Evolutionary conservation across 306 rosid species (phyloP), one percentile per base, ranked within the genome.

Genomic region (Chamaecrista fasciculata): DNA sequence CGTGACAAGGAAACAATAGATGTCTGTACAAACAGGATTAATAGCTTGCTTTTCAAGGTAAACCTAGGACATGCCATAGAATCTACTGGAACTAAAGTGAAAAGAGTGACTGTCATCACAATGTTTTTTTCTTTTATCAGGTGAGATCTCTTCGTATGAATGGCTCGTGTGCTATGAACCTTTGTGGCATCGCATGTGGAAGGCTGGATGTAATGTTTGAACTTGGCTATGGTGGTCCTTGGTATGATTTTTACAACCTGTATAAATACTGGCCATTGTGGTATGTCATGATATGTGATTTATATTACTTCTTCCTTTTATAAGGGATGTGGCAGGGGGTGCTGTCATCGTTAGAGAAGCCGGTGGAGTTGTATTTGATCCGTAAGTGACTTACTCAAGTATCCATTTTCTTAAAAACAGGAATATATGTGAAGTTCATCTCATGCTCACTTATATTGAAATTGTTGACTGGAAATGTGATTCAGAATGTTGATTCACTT

Each of bases 241-340:
- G 97, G 97, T 91, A 89, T 11, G 87, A 70, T 24, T 36, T 60
- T 68, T 29, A 16, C 57, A 25, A 47, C 42, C 67, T 52, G 62
- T 57, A 20, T 40, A 43, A 44, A 39, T 25, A 8, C 40, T 24
- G 40, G 15, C 11, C 48, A 50, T 47, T 47, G 11, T 31, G 52
- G 43, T 64, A 25, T 33, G n/a, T n/a, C 47, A 8, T 50, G 61
- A 76, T 71, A 18, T 36, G 63, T 43, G 48, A 43, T 43, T 82
- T 48, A 66, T 28, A 21, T 26, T 40, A 19, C 33, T 26, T 51
- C 76, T 70, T 69, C 66, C 73, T 64, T 52, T 48, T 56, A 43
- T 51, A 80, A 91, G 97, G 97, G 97, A 91, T 80, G 97, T 91
- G 39, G 93, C 96, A 39, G 97, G 73, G 4, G 97, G 93, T 48